Evolutionary conservation across 768 basidiomycete genomes (phyloP).

Genomic region (Mycena metata): DNA sequence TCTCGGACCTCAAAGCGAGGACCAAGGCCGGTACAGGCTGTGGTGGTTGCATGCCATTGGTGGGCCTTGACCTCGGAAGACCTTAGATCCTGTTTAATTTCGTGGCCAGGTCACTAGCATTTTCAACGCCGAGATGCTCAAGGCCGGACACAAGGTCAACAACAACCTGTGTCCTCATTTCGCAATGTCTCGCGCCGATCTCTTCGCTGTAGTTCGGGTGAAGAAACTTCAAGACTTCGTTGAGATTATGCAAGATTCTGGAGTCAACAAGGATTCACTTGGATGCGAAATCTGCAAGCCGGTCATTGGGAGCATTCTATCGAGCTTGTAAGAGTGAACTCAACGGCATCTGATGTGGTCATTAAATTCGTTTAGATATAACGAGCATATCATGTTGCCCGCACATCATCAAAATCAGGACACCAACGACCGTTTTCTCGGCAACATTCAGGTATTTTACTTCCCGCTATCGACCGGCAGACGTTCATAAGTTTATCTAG

Average conservation of each 20-base stretch:
- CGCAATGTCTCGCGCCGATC: slow-evolving; percentile 71
- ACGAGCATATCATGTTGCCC: slow-evolving; percentile 74
- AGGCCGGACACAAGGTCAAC: slow-evolving; percentile 68
- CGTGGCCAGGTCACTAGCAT: slow-evolving; percentile 44
- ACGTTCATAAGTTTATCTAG: not conserved
- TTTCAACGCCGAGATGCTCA: slow-evolving; percentile 74
- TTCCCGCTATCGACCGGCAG: too few relatives aligned
- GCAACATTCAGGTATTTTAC: slow-evolving; percentile 67
- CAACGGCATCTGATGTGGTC: not conserved
- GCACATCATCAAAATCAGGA: slow-evolving; percentile 78
- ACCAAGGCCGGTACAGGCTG: slow-evolving; percentile 83
- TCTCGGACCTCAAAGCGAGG: slow-evolving; percentile 71
- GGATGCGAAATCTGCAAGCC: slow-evolving; percentile 86
- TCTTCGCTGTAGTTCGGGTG: slow-evolving; percentile 76
- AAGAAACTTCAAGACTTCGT: slow-evolving; percentile 70
- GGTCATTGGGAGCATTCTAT: slow-evolving; percentile 67
- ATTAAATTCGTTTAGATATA: slow-evolving; percentile 52
- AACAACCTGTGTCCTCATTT: slow-evolving; percentile 79
- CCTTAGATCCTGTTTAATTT: slow-evolving; percentile 21
- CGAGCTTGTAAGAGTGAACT: slow-evolving; percentile 50
- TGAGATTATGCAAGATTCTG: slow-evolving; percentile 65
- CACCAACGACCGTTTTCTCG: slow-evolving; percentile 78
- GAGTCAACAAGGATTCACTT: slow-evolving; percentile 60
- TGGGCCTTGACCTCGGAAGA: slow-evolving; percentile 49
- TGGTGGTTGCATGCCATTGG: slow-evolving; percentile 78